Evolutionary conservation across 345 rosid genomes (phyloP).

Genomic region (Acer negundo): DNA sequence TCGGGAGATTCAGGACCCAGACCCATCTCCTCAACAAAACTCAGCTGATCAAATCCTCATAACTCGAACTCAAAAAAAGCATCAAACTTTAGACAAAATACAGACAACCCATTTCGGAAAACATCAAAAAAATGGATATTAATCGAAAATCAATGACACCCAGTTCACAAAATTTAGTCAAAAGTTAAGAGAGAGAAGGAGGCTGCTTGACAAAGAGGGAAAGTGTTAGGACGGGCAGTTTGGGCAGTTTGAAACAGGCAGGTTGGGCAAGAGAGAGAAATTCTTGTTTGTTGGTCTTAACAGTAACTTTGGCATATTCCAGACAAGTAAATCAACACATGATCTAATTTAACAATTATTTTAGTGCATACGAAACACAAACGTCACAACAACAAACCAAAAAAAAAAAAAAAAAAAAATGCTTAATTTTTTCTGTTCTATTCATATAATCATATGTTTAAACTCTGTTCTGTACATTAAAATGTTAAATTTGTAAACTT

Average conservation of each 20-base stretch:
- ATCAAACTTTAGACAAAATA: slow-evolving; percentile 14
- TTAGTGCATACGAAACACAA: slow-evolving; percentile 16
- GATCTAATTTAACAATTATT: slow-evolving; percentile 1
- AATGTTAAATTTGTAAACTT: too few species aligned
- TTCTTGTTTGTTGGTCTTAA: slow-evolving; percentile 25
- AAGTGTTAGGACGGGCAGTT: slow-evolving; percentile 60
- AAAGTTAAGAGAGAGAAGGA: slow-evolving; percentile 37
- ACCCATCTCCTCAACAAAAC: slow-evolving; percentile 35
- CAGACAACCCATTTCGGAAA: slow-evolving; percentile 23
- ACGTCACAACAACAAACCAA: background rate
- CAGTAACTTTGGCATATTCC: slow-evolving; percentile 48
- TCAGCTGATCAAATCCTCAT: slow-evolving; percentile 12
- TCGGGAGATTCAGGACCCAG: slow-evolving; percentile 37
- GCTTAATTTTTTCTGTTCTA: too few species aligned
- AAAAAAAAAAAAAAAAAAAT: too few species aligned
- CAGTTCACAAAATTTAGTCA: slow-evolving; percentile 47
- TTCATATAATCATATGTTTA: too few species aligned
- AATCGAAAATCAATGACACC: slow-evolving; percentile 31
- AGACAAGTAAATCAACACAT: slow-evolving; percentile 32
- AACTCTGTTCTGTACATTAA: too few species aligned
- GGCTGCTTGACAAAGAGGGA: slow-evolving; percentile 51
- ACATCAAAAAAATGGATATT: slow-evolving; percentile 15
- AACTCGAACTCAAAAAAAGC: background rate
- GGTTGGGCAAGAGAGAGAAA: slow-evolving; percentile 41
- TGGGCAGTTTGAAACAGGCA: slow-evolving; percentile 63